Evolutionary conservation across 1,284 basidiomycete species (phyloP), one percentile per base, ranked within the genome.

Genomic region (Golubevia pallescens): DNA sequence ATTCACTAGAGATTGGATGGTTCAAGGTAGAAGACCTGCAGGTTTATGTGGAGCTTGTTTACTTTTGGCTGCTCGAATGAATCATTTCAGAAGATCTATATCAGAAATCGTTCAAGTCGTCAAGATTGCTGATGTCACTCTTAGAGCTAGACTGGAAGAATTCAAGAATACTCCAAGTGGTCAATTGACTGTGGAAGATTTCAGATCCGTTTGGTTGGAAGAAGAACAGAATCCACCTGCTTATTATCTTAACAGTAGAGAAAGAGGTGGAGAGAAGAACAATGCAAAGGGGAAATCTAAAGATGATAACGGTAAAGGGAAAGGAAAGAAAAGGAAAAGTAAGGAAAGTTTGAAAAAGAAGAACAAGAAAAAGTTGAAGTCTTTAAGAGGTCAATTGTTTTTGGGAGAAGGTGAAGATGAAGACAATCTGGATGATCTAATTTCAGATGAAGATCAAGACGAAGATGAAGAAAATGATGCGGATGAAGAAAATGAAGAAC

Each of bases 1-100:
- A 24, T 98, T 99, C 87, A 92, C 95, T 80, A 90, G 94, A 24
- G 97, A 99, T 86, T 99, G 96, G 96, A 95, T 99, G 90, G 93
- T 93, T 4, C 91, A 92, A 32, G 97, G 97, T 48, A 91, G 97
- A 54, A 90, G 97, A 10, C 97, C 97, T 0, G 94, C 97, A 0
- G 97, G 97, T 16, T 95, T 99, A 66, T 98, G 96, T 85, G 97
- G 97, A 32, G 97, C 97, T 0, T 94, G 93, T 42, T 89, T 99
- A 14, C 89, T 99, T 51, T 90, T 99, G 19, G 97, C 97, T 0
- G 96, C 95, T 34, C 91, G 97, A 20, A 99, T 99, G 97, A 97
- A 97, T 87, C 95, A 97, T 85, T 99, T 97, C 82, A 88, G 95
- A 51, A 89, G 97, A 56, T 93, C 92, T 21, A 89, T 98, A 1